These are phyloP conservation scores for Rhizophora apiculata DNA, from an alignment of 345 rosid species.

Conservation along the genomic window DNA sequence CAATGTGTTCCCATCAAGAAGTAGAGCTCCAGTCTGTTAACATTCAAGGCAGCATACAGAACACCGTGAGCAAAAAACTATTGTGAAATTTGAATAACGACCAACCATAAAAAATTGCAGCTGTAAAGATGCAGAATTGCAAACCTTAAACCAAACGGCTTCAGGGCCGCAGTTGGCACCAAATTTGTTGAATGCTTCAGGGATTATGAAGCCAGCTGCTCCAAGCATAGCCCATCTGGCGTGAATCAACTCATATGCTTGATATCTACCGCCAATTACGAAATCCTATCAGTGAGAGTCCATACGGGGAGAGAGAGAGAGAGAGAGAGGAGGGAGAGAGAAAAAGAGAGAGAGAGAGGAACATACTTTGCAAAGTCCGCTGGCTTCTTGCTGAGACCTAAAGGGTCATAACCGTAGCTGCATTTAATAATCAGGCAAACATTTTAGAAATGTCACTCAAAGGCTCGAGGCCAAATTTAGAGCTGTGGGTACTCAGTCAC, in stretches of 20 bases:
- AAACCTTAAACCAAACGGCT: slow-evolving; percentile 97
- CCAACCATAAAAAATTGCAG: neutral
- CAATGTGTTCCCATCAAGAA: slow-evolving; percentile 93
- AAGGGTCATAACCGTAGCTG: slow-evolving; percentile 98
- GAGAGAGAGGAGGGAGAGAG: neutral
- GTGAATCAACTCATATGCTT: slow-evolving; percentile 87
- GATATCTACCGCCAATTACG: slow-evolving; percentile 49
- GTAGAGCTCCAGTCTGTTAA: slow-evolving; percentile 91
- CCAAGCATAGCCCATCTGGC: slow-evolving; percentile 99
- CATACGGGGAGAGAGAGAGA: neutral
- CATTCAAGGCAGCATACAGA: neutral
- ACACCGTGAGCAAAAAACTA: too few species aligned
- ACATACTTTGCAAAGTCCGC: slow-evolving; percentile 86
- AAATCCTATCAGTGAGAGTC: neutral
- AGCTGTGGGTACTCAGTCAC: neutral
- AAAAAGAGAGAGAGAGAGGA: neutral
- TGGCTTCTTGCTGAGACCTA: slow-evolving; percentile 94
- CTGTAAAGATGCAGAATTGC: neutral
- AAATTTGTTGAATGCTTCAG: slow-evolving; percentile 91
- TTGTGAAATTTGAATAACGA: too few species aligned
- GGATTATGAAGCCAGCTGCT: slow-evolving; percentile 92
- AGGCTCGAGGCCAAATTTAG: neutral
- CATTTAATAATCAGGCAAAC: slow-evolving; percentile 3
- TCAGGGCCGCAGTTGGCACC: slow-evolving; percentile 99
- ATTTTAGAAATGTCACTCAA: neutral